phyloP scores from a whole-genome alignment of 345 rosid genomes.

The Pistacia integerrima region DNA sequence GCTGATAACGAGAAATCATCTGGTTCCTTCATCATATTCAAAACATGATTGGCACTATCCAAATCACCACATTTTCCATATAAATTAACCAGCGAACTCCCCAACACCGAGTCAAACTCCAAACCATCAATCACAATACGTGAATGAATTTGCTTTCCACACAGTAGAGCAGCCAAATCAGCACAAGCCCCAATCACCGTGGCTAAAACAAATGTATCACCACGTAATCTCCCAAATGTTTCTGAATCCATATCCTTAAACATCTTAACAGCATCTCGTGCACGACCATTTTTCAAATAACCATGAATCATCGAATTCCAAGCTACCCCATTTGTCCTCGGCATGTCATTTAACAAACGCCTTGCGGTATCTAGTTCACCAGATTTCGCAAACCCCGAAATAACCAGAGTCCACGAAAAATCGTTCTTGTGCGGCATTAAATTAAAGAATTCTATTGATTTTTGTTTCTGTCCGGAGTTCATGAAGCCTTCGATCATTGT shows the following conservation, averaged over 20 bases:
- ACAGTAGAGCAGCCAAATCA: slow-evolving; percentile 49
- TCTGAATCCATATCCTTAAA: slow-evolving; percentile 48
- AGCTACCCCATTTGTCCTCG: slow-evolving; percentile 52
- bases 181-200: slow-evolving; percentile 67
- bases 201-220: slow-evolving; percentile 59
- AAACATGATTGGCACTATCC: slow-evolving; percentile 47
- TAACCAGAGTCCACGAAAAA: slow-evolving; percentile 72
- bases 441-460: slow-evolving; percentile 46
- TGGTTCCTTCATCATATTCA: slow-evolving; percentile 45
- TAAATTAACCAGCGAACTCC: slow-evolving; percentile 65
- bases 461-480: slow-evolving; percentile 44
- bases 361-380: slow-evolving; percentile 56
- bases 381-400: slow-evolving; percentile 63
- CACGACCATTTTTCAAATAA: slow-evolving; percentile 42
- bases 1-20: slow-evolving; percentile 85
- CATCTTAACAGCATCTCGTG: slow-evolving; percentile 56
- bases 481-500: slow-evolving; percentile 67
- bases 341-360: slow-evolving; percentile 64
- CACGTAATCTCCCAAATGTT: slow-evolving; percentile 29
- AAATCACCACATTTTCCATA: slow-evolving; percentile 77
- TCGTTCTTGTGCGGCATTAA: slow-evolving; percentile 55
- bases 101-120: slow-evolving; percentile 52
- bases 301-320: slow-evolving; percentile 71
- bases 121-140: slow-evolving; percentile 44
- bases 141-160: slow-evolving; percentile 80